phyloP scores from a whole-genome alignment of 176 grass and related monocot genomes.

The Tuctoria greenei region DNA sequence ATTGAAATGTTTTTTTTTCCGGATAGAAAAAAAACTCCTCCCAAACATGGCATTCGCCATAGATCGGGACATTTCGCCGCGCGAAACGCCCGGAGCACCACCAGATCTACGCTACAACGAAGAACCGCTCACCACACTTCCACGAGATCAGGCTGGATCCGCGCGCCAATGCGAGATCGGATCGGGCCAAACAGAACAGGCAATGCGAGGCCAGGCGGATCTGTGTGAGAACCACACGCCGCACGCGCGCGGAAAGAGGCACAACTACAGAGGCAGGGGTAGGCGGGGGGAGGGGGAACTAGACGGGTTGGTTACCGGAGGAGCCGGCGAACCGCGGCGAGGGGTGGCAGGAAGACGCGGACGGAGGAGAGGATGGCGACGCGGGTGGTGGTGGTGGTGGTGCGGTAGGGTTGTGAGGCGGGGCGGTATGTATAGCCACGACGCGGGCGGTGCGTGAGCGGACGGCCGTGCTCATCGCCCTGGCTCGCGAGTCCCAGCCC shows the following conservation, averaged over 20 bases:
- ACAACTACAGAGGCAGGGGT: too few relatives aligned
- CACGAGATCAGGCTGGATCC: conserved; percentile 40
- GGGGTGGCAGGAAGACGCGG: neutral
- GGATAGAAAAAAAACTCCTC: neutral
- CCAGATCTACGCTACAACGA: conserved; percentile 26
- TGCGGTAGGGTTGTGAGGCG: conserved; percentile 34
- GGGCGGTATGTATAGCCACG: conserved; percentile 35
- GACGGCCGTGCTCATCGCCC: conserved; percentile 43
- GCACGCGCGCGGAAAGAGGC: too few relatives aligned
- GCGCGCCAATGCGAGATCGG: conserved; percentile 24
- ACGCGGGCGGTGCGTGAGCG: neutral
- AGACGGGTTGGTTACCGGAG: conserved; percentile 43
- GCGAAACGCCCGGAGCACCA: conserved; percentile 8
- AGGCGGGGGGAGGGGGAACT: neutral
- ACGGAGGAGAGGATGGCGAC: neutral
- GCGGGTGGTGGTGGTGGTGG: neutral
- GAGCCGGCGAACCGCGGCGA: neutral
- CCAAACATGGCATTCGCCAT: neutral
- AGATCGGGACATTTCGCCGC: conserved; percentile 29
- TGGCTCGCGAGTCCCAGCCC: conserved; percentile 14
- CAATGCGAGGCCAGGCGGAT: conserved; percentile 46
- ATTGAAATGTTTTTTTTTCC: neutral
- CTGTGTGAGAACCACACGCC: neutral
- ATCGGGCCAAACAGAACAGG: conserved; percentile 24
- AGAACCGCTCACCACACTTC: neutral